A percentile compares a stretch with the other conserved stretches of the same genome.
phyloP scores from a whole-genome alignment of 2,329 filamentous ascomycete genomes.

The Helotiales sp. region DNA sequence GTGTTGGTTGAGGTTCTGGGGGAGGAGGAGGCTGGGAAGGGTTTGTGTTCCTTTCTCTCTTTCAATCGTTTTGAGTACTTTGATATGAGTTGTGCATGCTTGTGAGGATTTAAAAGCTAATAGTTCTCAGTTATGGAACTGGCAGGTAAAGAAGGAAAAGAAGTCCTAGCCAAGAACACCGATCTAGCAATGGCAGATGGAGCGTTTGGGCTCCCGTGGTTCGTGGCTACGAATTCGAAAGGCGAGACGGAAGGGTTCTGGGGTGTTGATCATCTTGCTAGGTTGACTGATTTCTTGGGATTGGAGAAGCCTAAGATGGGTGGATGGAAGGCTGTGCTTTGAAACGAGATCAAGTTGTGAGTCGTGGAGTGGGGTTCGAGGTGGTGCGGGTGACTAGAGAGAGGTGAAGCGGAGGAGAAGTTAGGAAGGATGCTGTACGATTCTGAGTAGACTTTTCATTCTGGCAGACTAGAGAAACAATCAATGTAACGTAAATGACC shows the following conservation, averaged over 20 bases:
- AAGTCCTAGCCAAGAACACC: constrained; percentile 46
- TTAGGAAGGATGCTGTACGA: too few relatives aligned
- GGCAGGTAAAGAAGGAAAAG: constrained; percentile 28
- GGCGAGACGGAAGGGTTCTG: constrained; percentile 57
- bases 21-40: constrained; percentile 40
- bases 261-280: constrained; percentile 61
- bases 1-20: constrained; percentile 48
- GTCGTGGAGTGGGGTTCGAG: neutral
- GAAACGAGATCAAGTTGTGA: neutral
- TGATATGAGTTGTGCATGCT: too few relatives aligned
- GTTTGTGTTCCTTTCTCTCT: constrained; percentile 32
- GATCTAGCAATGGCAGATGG: constrained; percentile 51
- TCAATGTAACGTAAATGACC: too few relatives aligned
- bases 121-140: constrained; percentile 19
- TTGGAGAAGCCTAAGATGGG: constrained; percentile 41
- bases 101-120: too few relatives aligned
- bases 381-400: too few relatives aligned
- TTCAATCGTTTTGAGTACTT: neutral
- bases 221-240: constrained; percentile 52
- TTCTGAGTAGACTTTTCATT: too few relatives aligned
- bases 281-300: constrained; percentile 52
- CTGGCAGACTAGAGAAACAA: too few relatives aligned
- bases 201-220: constrained; percentile 62
- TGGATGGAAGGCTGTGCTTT: constrained; percentile 31
- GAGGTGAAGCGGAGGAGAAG: too few relatives aligned